These are phyloP conservation scores for Nyctanthes arbortristis DNA, from an alignment of 257 asterid genomes.

Conservation along the genomic window DNA sequence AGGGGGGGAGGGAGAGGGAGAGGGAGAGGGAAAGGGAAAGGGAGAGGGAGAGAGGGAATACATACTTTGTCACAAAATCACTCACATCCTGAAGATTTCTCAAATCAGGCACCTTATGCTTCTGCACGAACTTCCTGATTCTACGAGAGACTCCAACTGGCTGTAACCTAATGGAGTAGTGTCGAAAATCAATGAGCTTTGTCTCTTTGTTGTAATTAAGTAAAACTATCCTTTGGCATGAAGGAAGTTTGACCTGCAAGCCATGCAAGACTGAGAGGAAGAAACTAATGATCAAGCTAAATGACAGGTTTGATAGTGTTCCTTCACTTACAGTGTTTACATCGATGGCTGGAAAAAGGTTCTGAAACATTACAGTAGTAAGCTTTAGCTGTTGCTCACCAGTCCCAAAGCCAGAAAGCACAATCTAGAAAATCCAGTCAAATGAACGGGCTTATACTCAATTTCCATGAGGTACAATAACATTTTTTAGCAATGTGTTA, in stretches of 20 bases:
- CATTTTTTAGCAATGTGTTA: too few relatives aligned
- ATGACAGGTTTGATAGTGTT: slow-evolving; percentile 9
- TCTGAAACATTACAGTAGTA: slow-evolving; percentile 84
- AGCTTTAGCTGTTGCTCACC: slow-evolving; percentile 96
- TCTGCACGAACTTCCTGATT: slow-evolving; percentile 88
- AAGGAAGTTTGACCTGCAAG: slow-evolving; percentile 83
- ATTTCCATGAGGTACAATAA: neutral
- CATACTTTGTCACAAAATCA: slow-evolving; percentile 81
- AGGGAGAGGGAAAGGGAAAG: slow-evolving; percentile 1
- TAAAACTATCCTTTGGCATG: slow-evolving; percentile 93
- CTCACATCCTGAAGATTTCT: slow-evolving; percentile 87
- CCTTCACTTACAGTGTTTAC: slow-evolving; percentile 70
- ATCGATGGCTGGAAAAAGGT: slow-evolving; percentile 93
- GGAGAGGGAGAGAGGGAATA: slow-evolving; percentile 27
- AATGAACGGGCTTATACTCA: neutral
- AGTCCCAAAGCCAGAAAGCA: slow-evolving; percentile 94
- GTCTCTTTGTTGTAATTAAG: slow-evolving; percentile 91
- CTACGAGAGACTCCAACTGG: slow-evolving; percentile 91
- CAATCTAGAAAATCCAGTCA: slow-evolving; percentile 57
- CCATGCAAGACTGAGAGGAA: slow-evolving; percentile 10
- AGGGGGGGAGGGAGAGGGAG: neutral
- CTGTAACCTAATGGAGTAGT: slow-evolving; percentile 88
- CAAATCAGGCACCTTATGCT: slow-evolving; percentile 83
- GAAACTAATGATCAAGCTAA: slow-evolving; percentile 16
- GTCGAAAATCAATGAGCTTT: slow-evolving; percentile 82